Evolutionary conservation across 2,329 filamentous ascomycete genomes (phyloP).

Genomic region (Colletotrichum destructivum): DNA sequence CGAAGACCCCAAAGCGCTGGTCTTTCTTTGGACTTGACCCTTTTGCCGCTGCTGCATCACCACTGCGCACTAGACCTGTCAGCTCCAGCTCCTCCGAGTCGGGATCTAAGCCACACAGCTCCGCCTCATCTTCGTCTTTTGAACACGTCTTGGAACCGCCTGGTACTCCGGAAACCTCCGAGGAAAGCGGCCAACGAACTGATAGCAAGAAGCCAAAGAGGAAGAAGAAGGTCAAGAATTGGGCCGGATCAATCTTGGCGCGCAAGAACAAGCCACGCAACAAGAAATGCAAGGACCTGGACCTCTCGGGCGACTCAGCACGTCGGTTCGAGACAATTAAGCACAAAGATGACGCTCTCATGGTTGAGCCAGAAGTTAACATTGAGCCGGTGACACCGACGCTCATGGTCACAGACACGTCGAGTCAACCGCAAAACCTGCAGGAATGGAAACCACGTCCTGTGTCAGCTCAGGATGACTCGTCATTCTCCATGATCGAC

Average conservation of each 20-base stretch:
- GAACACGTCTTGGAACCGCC: slow-evolving; percentile 54
- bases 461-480: slow-evolving; percentile 62
- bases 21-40: slow-evolving; percentile 75
- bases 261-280: slow-evolving; percentile 70
- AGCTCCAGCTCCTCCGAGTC: slow-evolving; percentile 64
- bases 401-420: slow-evolving; percentile 59
- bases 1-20: slow-evolving; percentile 70
- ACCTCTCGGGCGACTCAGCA: slow-evolving; percentile 24
- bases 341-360: slow-evolving; percentile 46
- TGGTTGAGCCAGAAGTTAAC: slow-evolving; percentile 48
- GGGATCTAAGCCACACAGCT: slow-evolving; percentile 45
- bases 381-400: slow-evolving; percentile 54
- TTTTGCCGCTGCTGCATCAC: slow-evolving; percentile 61
- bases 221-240: slow-evolving; percentile 83
- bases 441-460: slow-evolving; percentile 56
- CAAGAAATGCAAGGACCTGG: slow-evolving; percentile 48
- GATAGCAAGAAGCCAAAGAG: slow-evolving; percentile 61
- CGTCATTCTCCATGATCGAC: slow-evolving; percentile 87
- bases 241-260: slow-evolving; percentile 78
- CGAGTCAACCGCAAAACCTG: slow-evolving; percentile 48
- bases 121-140: slow-evolving; percentile 49
- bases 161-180: slow-evolving; percentile 36
- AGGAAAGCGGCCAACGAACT: slow-evolving; percentile 50
- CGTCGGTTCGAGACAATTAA: slow-evolving; percentile 10
- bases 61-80: slow-evolving; percentile 62